phyloP scores from a whole-genome alignment of 768 basidiomycete genomes.

The Boletus huronensis region DNA sequence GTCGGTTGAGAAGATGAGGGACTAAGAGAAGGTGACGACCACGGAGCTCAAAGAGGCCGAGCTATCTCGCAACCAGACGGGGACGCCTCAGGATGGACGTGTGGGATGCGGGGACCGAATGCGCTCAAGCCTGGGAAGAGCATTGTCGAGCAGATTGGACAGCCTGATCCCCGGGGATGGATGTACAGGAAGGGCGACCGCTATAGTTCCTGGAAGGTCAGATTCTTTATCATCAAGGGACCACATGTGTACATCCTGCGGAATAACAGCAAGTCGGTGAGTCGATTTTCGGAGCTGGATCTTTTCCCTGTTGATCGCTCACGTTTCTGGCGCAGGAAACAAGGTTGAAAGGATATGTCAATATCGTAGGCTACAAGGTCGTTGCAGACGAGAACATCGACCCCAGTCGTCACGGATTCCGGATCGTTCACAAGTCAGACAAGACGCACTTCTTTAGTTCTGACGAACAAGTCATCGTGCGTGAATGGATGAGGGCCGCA shows the following conservation, averaged over 20 bases:
- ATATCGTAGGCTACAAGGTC: slow-evolving; percentile 85
- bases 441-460: slow-evolving; percentile 91
- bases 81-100: slow-evolving; percentile 26
- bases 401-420: slow-evolving; percentile 93
- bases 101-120: slow-evolving; percentile 27
- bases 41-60: slow-evolving; percentile 34
- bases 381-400: slow-evolving; percentile 89
- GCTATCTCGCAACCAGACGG: slow-evolving; percentile 56
- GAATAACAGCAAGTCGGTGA: slow-evolving; percentile 56
- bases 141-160: slow-evolving; percentile 87
- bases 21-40: slow-evolving; percentile 22
- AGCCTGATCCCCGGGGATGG: slow-evolving; percentile 87
- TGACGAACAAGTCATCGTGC: slow-evolving; percentile 75
- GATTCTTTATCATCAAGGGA: slow-evolving; percentile 93
- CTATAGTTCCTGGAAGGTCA: slow-evolving; percentile 88
- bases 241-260: slow-evolving; percentile 85
- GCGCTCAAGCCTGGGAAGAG: slow-evolving; percentile 59
- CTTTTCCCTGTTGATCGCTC: not conserved
- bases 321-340: slow-evolving; percentile 57
- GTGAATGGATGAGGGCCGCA: slow-evolving; percentile 99
- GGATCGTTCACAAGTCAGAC: slow-evolving; percentile 84
- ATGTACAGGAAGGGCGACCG: slow-evolving; percentile 94
- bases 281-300: not conserved
- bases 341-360: slow-evolving; percentile 93
- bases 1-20: slow-evolving; percentile 18